Percentiles rank a stretch among this genome's conserved stretches.
Evolutionary conservation across 2,329 filamentous ascomycete species (phyloP).

Genomic region (Aspergillus sp.): DNA sequence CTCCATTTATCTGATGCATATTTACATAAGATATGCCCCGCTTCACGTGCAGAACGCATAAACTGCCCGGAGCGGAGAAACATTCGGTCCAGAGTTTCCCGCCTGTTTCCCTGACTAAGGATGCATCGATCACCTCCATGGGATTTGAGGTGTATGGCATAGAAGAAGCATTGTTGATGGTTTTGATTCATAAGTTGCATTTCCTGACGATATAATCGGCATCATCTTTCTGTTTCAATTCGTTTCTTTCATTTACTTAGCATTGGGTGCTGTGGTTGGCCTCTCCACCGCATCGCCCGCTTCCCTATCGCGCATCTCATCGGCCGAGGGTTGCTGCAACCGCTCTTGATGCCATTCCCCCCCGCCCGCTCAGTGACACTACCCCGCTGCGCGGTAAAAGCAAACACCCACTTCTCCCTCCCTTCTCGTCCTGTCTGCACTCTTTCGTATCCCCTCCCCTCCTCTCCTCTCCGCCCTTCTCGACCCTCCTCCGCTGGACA

Average conservation of each 20-base stretch:
- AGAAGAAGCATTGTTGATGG: too few species aligned
- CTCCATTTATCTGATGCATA: too few species aligned
- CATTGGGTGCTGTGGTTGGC: neutral
- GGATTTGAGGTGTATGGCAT: too few species aligned
- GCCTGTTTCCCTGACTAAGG: too few species aligned
- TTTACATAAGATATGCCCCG: neutral
- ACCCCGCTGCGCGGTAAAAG: conserved; percentile 24
- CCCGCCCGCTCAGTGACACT: conserved; percentile 21
- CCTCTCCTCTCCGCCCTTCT: conserved; percentile 9
- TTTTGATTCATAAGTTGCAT: neutral
- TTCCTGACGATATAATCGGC: neutral
- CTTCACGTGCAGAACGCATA: neutral
- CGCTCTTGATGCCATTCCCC: conserved; percentile 32
- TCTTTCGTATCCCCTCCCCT: conserved; percentile 14
- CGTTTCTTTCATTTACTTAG: neutral
- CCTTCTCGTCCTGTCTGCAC: conserved; percentile 19
- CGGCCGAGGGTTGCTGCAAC: conserved; percentile 12
- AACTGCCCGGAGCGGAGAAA: too few species aligned
- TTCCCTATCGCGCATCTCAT: conserved; percentile 8
- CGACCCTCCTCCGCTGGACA: conserved; percentile 14
- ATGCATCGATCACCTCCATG: too few species aligned
- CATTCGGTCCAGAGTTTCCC: too few species aligned
- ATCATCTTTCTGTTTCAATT: neutral
- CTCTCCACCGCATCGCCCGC: neutral
- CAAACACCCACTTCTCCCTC: conserved; percentile 12